phyloP scores from a whole-genome alignment of 2,329 filamentous ascomycete species.

The Nannizzia gypsea region DNA sequence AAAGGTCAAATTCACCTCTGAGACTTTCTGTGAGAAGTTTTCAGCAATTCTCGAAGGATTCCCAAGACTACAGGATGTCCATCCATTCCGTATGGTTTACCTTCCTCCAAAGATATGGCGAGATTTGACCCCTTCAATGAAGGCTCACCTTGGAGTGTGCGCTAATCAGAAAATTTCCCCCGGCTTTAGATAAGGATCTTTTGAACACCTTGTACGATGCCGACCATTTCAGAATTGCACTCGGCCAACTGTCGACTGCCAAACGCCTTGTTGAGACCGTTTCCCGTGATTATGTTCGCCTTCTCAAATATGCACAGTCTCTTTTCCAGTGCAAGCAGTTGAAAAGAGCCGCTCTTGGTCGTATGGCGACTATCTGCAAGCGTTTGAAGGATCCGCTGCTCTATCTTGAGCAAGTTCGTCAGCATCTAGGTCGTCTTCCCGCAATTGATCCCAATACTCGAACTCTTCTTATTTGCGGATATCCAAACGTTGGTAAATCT shows the following conservation, averaged over 20 bases:
- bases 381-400: slow-evolving; percentile 86
- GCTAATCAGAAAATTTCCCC: slow-evolving; percentile 14
- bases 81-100: slow-evolving; percentile 65
- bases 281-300: slow-evolving; percentile 85
- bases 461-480: slow-evolving; percentile 91
- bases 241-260: slow-evolving; percentile 89
- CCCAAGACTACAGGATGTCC: slow-evolving; percentile 83
- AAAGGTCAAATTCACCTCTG: slow-evolving; percentile 96
- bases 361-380: slow-evolving; percentile 96
- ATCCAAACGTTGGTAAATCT: slow-evolving; percentile 95
- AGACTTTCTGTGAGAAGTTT: slow-evolving; percentile 93
- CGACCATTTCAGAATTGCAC: slow-evolving; percentile 93
- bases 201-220: slow-evolving; percentile 98
- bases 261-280: slow-evolving; percentile 96
- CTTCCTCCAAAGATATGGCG: neutral
- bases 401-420: slow-evolving; percentile 91
- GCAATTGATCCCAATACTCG: slow-evolving; percentile 97
- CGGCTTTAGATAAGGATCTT: slow-evolving; percentile 54
- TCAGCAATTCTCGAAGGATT: slow-evolving; percentile 84
- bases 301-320: slow-evolving; percentile 92
- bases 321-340: slow-evolving; percentile 99
- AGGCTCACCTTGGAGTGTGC: neutral
- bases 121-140: slow-evolving; percentile 14
- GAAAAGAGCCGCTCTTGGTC: slow-evolving; percentile 87
- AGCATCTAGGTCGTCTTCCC: slow-evolving; percentile 92